Base-by-base conservation (phyloP, 139 green algal species). In the Volvox africanus region DNA sequence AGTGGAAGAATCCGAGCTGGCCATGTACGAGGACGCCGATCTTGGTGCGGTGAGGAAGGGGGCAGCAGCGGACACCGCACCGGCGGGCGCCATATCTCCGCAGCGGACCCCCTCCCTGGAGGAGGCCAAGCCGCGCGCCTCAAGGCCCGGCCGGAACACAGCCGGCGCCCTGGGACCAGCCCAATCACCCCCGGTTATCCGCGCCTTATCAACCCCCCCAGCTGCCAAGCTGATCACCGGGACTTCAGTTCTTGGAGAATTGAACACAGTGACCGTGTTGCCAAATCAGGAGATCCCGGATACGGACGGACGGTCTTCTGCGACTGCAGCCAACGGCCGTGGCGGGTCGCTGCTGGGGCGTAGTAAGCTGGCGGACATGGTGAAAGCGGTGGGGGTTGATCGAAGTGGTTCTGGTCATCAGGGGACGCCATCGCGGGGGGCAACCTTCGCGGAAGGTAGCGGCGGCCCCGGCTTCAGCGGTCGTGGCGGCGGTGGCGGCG, bases 321-420 rank as follows among this genome's bases (percentile, higher is more conserved):
- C 9, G 44, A 55, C 44, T 9, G 44, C 44, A 55, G 44, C 65
- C 65, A 28, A 73, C 11, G 65, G 65, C 24, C 21, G 65, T 28
- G 65, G 65, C 20, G 76, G 33, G 33, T 5, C 30, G 32, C 79
- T 20, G 79, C 37, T 18, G 80, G 81, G 81, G 0, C 81, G 81
- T 33, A 87, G 61, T 33, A 87, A 61, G 81, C 61, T 87, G 19
- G 61, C 61, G 17, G 61, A 77, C 61, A 16, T 87, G 61, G 81
- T 87, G 19, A 87, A 61, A 55, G 28, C 61, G n/a, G 61, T 77
- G n/a, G 61, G 61, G 21, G 37, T 55, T 55, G 44, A 55, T 9
- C 44, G 44, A 55, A 55, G 44, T 55, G 44, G 44, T 55, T 55
- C 44, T 9, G 44, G 44, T 55, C 44, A n/a, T 37, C 35, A 33